Conservation (phyloP, 2,329 filamentous ascomycete genomes). For the Beauveria sp. region DNA sequence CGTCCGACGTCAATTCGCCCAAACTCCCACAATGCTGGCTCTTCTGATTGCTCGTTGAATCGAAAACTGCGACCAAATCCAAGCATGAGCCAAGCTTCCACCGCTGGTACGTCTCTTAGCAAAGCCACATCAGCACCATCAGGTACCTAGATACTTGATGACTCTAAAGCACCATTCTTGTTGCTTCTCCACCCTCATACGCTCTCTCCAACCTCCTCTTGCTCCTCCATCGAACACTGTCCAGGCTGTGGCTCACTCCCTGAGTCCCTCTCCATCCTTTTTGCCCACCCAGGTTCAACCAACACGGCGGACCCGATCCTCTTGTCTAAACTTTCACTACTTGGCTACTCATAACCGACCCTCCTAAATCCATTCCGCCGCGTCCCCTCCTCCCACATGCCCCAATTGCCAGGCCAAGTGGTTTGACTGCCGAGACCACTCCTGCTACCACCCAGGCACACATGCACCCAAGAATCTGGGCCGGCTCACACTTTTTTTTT, state of each 20-base stretch:
- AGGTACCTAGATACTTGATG: too few species aligned
- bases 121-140: too few species aligned
- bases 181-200: too few species aligned
- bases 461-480: neutral
- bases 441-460: neutral
- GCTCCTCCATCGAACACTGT: neutral
- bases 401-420: neutral
- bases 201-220: neutral
- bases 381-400: neutral
- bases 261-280: neutral
- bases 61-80: too few species aligned
- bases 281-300: neutral
- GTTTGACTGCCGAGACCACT: constrained; percentile 1
- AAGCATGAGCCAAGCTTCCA: too few species aligned
- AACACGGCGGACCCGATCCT: constrained; percentile 1
- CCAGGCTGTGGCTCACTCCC: neutral
- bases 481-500: neutral
- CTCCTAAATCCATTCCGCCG: neutral
- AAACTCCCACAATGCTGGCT: too few species aligned
- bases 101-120: too few species aligned
- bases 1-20: too few species aligned
- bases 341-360: neutral
- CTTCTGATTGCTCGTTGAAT: too few species aligned
- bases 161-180: too few species aligned
- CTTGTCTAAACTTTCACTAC: neutral